Percentiles rank a stretch among this genome's conserved stretches.
Evolutionary conservation across 306 rosid species (phyloP).

Genomic region (Quercus ilex): DNA sequence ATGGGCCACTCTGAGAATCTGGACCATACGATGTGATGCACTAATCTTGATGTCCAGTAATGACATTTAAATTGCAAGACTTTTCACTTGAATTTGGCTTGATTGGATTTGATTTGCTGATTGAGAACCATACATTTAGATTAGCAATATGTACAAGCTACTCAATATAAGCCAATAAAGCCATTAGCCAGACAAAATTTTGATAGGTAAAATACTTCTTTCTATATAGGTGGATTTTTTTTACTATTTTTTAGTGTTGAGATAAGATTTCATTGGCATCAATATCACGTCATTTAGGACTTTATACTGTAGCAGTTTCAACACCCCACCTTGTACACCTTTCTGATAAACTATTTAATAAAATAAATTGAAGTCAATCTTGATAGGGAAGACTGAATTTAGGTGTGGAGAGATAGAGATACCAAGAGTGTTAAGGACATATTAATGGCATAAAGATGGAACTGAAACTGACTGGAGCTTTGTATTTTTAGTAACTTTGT

Average conservation of each 20-base stretch:
- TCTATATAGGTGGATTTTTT: neutral
- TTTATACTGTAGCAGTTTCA: neutral
- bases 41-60: neutral
- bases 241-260: neutral
- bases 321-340: neutral
- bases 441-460: conserved; percentile 14
- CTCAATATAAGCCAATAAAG: neutral
- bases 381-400: conserved; percentile 4
- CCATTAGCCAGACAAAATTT: neutral
- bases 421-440: conserved; percentile 25
- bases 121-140: neutral
- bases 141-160: neutral
- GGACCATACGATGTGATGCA: neutral
- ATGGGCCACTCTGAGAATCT: conserved; percentile 2
- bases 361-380: conserved; percentile 15
- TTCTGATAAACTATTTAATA: neutral
- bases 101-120: neutral
- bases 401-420: conserved; percentile 22
- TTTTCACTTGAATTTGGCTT: neutral
- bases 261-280: conserved; percentile 31
- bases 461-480: neutral
- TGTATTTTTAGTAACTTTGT: neutral
- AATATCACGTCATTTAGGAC: conserved; percentile 32
- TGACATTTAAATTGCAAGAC: neutral
- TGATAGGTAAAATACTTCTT: conserved; percentile 7